Evolutionary conservation across 306 rosid species (phyloP).

Genomic region (Trifolium subterraneum): DNA sequence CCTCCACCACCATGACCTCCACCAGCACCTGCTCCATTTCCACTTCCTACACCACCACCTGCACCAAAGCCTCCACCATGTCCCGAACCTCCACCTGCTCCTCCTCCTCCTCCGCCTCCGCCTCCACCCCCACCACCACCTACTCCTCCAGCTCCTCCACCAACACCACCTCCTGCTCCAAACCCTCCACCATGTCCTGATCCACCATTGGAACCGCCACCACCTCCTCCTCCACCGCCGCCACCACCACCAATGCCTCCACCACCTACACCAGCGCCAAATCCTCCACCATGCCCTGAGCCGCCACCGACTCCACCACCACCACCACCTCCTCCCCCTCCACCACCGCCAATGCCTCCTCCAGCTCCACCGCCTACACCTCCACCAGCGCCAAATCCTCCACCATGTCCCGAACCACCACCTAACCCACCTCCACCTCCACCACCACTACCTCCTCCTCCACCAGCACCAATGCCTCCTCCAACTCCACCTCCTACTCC

Average conservation of each 20-base stretch:
- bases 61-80: conserved; percentile 53
- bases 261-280: conserved; percentile 47
- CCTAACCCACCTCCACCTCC: conserved; percentile 37
- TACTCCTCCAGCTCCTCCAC: conserved; percentile 41
- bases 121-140: conserved; percentile 32
- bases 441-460: conserved; percentile 44
- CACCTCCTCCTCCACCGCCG: conserved; percentile 52
- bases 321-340: conserved; percentile 46
- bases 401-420: conserved; percentile 12
- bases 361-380: conserved; percentile 46
- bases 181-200: conserved; percentile 41
- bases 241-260: conserved; percentile 49
- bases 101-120: conserved; percentile 32
- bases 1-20: conserved; percentile 50
- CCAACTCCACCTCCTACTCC: conserved; percentile 51
- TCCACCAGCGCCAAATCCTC: conserved; percentile 40
- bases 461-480: conserved; percentile 50
- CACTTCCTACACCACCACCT: conserved; percentile 58
- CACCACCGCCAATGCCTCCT: conserved; percentile 25
- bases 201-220: conserved; percentile 52
- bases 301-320: conserved; percentile 53
- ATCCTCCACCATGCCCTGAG: conserved; percentile 49
- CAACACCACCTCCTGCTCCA: conserved; percentile 48
- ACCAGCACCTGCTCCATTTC: conserved; percentile 42
- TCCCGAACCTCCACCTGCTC: conserved; percentile 40